Evolutionary conservation across 1,139 yeast genomes (phyloP).

Genomic region (Debaryomyces subglobosus): DNA sequence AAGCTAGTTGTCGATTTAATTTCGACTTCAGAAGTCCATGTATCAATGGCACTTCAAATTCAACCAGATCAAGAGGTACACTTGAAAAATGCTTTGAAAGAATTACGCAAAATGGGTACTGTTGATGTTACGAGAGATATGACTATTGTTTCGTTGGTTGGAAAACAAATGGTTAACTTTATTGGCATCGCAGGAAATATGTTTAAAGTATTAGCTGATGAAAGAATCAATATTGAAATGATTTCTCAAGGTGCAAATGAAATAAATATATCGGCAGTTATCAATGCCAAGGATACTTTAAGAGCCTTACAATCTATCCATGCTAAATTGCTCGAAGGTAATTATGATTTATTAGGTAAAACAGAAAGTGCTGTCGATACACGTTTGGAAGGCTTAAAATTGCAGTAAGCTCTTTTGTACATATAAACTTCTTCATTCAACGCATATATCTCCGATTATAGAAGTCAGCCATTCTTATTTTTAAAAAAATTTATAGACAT

Average conservation of each 20-base stretch:
- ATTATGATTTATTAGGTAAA: conserved; percentile 30
- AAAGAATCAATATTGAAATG: conserved; percentile 93
- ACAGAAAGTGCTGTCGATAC: conserved; percentile 39
- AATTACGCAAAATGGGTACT: conserved; percentile 77
- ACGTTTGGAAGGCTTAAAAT: conserved; percentile 40
- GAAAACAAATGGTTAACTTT: conserved; percentile 94
- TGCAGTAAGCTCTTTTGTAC: conserved; percentile 12
- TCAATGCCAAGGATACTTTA: conserved; percentile 77
- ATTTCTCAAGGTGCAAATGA: conserved; percentile 98
- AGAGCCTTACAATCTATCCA: conserved; percentile 88
- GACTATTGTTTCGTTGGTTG: conserved; percentile 92
- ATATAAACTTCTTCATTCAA: neutral
- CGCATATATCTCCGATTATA: neutral
- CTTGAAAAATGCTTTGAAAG: conserved; percentile 71
- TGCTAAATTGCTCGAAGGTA: conserved; percentile 65
- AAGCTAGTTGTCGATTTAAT: conserved; percentile 91
- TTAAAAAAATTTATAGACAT: conserved; percentile 3
- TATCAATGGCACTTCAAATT: conserved; percentile 93
- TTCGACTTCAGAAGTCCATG: conserved; percentile 96
- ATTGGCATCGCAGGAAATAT: conserved; percentile 97
- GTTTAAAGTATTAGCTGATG: conserved; percentile 94
- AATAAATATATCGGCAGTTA: conserved; percentile 93
- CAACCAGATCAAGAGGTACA: conserved; percentile 61
- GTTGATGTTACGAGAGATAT: conserved; percentile 86
- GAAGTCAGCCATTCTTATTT: neutral